Percentiles rank a stretch among this genome's conserved stretches.
Evolutionary conservation across 2,329 filamentous ascomycete genomes (phyloP).

Genomic region (Neofusicoccum ribis): DNA sequence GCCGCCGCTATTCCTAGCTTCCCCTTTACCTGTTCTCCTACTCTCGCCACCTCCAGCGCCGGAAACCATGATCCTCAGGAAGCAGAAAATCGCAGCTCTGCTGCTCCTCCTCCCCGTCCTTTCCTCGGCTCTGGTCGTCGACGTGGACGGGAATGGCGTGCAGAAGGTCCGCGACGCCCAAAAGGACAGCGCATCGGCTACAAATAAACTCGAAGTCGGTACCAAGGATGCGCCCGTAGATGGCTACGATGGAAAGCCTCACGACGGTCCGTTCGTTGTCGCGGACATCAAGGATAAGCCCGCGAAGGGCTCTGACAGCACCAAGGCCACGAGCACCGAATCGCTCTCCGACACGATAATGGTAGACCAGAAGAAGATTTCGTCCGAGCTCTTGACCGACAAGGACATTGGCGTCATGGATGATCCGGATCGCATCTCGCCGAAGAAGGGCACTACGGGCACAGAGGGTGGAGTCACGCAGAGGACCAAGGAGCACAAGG

Average conservation of each 20-base stretch:
- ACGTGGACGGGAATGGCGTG: constrained; percentile 10
- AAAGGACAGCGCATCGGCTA: constrained; percentile 29
- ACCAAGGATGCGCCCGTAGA: constrained; percentile 87
- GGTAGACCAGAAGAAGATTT: constrained; percentile 30
- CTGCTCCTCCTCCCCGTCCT: constrained; percentile 62
- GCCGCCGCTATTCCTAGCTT: background rate
- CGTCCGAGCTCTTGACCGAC: constrained; percentile 23
- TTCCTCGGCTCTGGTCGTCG: constrained; percentile 38
- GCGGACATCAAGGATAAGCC: constrained; percentile 46
- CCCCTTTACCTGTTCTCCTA: background rate
- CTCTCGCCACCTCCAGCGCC: background rate
- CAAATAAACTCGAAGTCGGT: constrained; percentile 43
- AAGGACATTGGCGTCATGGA: constrained; percentile 83
- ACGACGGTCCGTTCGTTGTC: constrained; percentile 74
- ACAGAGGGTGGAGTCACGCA: constrained; percentile 87
- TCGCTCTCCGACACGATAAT: constrained; percentile 38
- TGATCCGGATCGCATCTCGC: constrained; percentile 72
- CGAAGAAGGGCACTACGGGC: constrained; percentile 83
- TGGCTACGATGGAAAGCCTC: constrained; percentile 78
- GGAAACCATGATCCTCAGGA: constrained; percentile 61
- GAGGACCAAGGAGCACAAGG: constrained; percentile 75
- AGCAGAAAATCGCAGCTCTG: constrained; percentile 56
- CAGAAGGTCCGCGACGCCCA: constrained; percentile 16
- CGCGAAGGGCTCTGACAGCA: constrained; percentile 27
- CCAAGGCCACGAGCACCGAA: background rate